phyloP scores from a whole-genome alignment of 1,139 yeast genomes.

The Candida albicans region DNA sequence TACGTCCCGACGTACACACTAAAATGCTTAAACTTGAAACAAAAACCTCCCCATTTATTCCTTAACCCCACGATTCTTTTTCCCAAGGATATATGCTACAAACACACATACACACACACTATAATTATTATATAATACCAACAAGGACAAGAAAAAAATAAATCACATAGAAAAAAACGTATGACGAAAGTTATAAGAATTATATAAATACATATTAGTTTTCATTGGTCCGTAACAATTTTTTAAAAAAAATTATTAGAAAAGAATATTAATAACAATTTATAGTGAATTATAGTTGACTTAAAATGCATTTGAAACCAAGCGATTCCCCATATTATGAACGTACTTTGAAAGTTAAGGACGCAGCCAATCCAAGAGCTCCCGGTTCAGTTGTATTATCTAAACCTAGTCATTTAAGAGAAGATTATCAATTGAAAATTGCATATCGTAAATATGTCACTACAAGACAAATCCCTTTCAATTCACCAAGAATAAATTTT shows the following conservation, averaged over 20 bases:
- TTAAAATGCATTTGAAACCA: slow-evolving; percentile 14
- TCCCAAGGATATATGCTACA: too few relatives aligned
- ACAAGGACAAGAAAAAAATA: too few relatives aligned
- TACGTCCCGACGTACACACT: too few relatives aligned
- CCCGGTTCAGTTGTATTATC: slow-evolving; percentile 25
- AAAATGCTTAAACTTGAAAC: too few relatives aligned
- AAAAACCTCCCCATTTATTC: too few relatives aligned
- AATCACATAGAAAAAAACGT: too few relatives aligned
- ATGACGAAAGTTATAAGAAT: too few relatives aligned
- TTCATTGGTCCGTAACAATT: not conserved
- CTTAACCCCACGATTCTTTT: too few relatives aligned
- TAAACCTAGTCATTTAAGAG: slow-evolving; percentile 21
- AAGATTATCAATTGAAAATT: slow-evolving; percentile 31
- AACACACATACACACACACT: too few relatives aligned
- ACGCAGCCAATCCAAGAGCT: slow-evolving; percentile 34
- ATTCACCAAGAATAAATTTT: slow-evolving; percentile 44
- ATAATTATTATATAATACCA: too few relatives aligned
- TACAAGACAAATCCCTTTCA: slow-evolving; percentile 16
- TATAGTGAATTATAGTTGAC: not conserved
- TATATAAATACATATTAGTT: too few relatives aligned
- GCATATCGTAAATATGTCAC: slow-evolving; percentile 37
- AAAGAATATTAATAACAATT: not conserved
- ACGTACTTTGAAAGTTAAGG: slow-evolving; percentile 11
- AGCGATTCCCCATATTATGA: slow-evolving; percentile 13
- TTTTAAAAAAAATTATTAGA: not conserved